A percentile compares a stretch with the other conserved stretches of the same genome.
phyloP scores from a whole-genome alignment of 2,329 filamentous ascomycete genomes.

The Diaporthe sp. region DNA sequence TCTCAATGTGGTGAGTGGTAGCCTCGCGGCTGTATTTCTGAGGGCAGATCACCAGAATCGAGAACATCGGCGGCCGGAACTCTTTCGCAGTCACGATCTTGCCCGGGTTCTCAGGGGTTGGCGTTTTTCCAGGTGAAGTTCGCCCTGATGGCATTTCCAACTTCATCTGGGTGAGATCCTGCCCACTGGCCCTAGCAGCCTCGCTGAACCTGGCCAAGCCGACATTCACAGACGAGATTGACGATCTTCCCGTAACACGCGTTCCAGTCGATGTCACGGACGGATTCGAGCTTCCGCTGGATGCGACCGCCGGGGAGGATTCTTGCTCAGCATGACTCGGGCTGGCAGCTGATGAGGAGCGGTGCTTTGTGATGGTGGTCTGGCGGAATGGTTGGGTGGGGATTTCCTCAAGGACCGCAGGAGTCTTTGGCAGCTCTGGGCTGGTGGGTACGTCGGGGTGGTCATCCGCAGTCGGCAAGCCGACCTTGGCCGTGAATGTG shows the following conservation, averaged over 20 bases:
- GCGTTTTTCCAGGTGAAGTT: slow-evolving; percentile 53
- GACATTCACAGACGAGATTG: slow-evolving; percentile 74
- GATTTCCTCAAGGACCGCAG: slow-evolving; percentile 48
- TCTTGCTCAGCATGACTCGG: slow-evolving; percentile 44
- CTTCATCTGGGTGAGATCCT: slow-evolving; percentile 72
- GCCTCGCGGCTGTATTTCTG: slow-evolving; percentile 88
- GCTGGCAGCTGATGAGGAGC: slow-evolving; percentile 34
- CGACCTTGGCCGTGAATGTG: slow-evolving; percentile 77
- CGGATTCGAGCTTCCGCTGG: slow-evolving; percentile 76
- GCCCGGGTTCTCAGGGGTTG: slow-evolving; percentile 46
- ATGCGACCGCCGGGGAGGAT: slow-evolving; percentile 60
- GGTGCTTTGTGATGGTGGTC: slow-evolving; percentile 31
- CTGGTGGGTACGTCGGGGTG: slow-evolving; percentile 65
- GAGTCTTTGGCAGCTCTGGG: slow-evolving; percentile 48
- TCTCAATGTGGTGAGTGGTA: slow-evolving; percentile 91
- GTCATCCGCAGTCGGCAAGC: slow-evolving; percentile 73
- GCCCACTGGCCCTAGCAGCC: slow-evolving; percentile 72
- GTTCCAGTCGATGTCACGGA: slow-evolving; percentile 71
- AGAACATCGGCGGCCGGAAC: slow-evolving; percentile 78
- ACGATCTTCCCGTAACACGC: slow-evolving; percentile 72
- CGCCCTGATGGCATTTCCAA: slow-evolving; percentile 67
- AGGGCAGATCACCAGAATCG: slow-evolving; percentile 90
- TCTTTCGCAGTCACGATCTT: slow-evolving; percentile 45
- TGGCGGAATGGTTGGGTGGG: slow-evolving; percentile 34
- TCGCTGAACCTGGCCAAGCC: slow-evolving; percentile 70